Evolutionary conservation across 2,329 filamentous ascomycete species (phyloP).

Genomic region (Passalora sequoiae): DNA sequence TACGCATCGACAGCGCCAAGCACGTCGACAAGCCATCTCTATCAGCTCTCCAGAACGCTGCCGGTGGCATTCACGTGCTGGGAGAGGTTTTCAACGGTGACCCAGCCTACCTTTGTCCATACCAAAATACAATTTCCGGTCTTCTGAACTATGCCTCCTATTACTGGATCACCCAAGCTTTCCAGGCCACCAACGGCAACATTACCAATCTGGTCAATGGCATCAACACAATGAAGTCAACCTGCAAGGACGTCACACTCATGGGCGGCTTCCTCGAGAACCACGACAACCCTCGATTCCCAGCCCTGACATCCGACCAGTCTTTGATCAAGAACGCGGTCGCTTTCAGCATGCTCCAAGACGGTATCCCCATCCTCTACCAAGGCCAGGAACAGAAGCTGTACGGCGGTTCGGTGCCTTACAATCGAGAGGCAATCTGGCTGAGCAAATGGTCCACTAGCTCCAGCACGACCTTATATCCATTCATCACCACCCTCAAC

Average conservation of each 20-base stretch:
- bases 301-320: slow-evolving; percentile 46
- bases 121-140: slow-evolving; percentile 40
- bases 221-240: slow-evolving; percentile 24
- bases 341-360: slow-evolving; percentile 54
- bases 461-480: slow-evolving; percentile 35
- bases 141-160: slow-evolving; percentile 45
- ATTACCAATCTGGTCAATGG: slow-evolving; percentile 35
- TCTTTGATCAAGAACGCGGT: slow-evolving; percentile 56
- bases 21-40: slow-evolving; percentile 40
- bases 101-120: slow-evolving; percentile 34
- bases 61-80: slow-evolving; percentile 34
- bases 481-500: slow-evolving; percentile 42
- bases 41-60: slow-evolving; percentile 32
- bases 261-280: slow-evolving; percentile 37
- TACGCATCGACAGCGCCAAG: slow-evolving; percentile 46
- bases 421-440: slow-evolving; percentile 39
- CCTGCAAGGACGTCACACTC: slow-evolving; percentile 34
- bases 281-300: slow-evolving; percentile 36
- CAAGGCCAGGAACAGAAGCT: slow-evolving; percentile 60
- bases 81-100: slow-evolving; percentile 42
- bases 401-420: slow-evolving; percentile 29
- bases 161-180: slow-evolving; percentile 33
- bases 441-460: slow-evolving; percentile 32
- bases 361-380: slow-evolving; percentile 60
- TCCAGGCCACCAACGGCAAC: slow-evolving; percentile 30